Evolutionary conservation across 2,329 filamentous ascomycete genomes (phyloP).

Genomic region (Trichothecium roseum): DNA sequence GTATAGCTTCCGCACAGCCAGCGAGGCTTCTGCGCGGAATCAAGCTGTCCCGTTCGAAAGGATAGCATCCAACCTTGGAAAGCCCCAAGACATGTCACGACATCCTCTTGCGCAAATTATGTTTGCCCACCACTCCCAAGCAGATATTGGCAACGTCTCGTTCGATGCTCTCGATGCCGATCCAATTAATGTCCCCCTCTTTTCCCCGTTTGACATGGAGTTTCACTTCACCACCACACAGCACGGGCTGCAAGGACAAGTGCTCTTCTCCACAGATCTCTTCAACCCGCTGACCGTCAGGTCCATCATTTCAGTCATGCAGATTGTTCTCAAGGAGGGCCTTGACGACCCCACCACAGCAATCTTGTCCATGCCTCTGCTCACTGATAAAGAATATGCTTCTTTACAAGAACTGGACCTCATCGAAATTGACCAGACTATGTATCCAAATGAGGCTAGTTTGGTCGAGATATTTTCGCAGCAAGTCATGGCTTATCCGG

Average conservation of each 20-base stretch:
- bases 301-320: constrained; percentile 9
- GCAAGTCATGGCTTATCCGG: constrained; percentile 1
- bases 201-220: constrained; percentile 12
- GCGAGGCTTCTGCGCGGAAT: constrained; percentile 8
- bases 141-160: constrained; percentile 1
- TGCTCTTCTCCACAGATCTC: constrained; percentile 9
- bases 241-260: constrained; percentile 2
- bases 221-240: constrained; percentile 11
- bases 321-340: constrained; percentile 6
- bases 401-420: background rate
- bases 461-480: constrained; percentile 4
- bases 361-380: constrained; percentile 2
- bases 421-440: constrained; percentile 2
- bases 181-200: background rate
- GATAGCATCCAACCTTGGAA: background rate
- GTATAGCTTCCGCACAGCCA: constrained; percentile 2
- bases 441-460: constrained; percentile 6
- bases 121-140: constrained; percentile 5
- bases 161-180: constrained; percentile 7
- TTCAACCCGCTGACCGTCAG: constrained; percentile 9
- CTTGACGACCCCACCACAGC: constrained; percentile 4
- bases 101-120: constrained; percentile 7
- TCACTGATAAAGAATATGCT: background rate
- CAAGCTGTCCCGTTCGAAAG: constrained; percentile 14
- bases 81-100: constrained; percentile 2